Conservation (phyloP, 192 early-diverging fungal genomes). For the Rhizophagus clarus region DNA sequence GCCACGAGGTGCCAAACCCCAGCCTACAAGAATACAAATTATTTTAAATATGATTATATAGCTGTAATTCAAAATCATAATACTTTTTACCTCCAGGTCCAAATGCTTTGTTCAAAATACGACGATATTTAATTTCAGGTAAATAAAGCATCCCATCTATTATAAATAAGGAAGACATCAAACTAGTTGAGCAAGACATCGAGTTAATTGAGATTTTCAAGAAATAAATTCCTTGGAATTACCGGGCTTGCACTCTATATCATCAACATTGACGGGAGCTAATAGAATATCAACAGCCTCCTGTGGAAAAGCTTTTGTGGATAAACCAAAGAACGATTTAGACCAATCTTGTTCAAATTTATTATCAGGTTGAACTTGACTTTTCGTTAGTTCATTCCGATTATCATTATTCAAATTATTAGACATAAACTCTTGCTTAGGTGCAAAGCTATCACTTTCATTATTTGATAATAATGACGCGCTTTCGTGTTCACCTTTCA, state of each 20-base stretch:
- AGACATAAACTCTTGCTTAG: background rate
- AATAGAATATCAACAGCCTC: slow-evolving; percentile 71
- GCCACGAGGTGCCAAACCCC: slow-evolving; percentile 86
- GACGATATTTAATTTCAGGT: slow-evolving; percentile 97
- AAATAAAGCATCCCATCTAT: slow-evolving; percentile 91
- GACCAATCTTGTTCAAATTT: slow-evolving; percentile 55
- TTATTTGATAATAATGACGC: background rate
- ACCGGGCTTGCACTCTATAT: background rate
- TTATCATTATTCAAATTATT: background rate
- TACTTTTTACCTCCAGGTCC: slow-evolving; percentile 75
- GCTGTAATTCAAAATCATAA: background rate
- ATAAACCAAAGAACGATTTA: slow-evolving; percentile 73
- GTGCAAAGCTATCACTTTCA: background rate
- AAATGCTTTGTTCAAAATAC: slow-evolving; percentile 92
- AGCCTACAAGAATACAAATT: slow-evolving; percentile 43
- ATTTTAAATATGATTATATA: background rate
- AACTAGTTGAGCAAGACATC: background rate
- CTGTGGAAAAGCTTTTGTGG: slow-evolving; percentile 70
- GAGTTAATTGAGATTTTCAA: too few species aligned
- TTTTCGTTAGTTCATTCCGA: too few species aligned
- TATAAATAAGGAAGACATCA: background rate
- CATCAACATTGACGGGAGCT: slow-evolving; percentile 41
- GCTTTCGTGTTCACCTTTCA: background rate
- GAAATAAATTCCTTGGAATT: background rate
- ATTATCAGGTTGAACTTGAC: background rate